These are phyloP conservation scores for Aspergillus proliferans DNA, from an alignment of 2,329 filamentous ascomycete genomes.

Conservation along the genomic window DNA sequence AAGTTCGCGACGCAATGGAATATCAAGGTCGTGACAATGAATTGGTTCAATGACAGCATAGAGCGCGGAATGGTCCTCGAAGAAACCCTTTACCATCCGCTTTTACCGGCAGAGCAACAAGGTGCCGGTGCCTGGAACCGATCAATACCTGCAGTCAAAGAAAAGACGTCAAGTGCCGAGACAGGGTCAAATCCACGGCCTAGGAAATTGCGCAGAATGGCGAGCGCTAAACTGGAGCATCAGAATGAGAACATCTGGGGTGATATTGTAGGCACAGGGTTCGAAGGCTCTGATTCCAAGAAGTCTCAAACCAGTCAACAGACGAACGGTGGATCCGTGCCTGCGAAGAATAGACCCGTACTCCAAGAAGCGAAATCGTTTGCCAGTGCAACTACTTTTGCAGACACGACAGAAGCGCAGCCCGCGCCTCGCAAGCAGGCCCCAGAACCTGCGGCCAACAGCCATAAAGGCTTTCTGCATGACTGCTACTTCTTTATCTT, in stretches of 20 bases:
- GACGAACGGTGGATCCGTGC: slow-evolving; percentile 11
- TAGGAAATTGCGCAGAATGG: slow-evolving; percentile 79
- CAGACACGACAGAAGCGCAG: slow-evolving; percentile 18
- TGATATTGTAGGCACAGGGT: slow-evolving; percentile 62
- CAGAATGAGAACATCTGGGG: slow-evolving; percentile 86
- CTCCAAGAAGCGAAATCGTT: slow-evolving; percentile 33
- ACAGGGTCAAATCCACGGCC: slow-evolving; percentile 53
- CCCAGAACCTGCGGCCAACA: slow-evolving; percentile 15
- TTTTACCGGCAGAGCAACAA: slow-evolving; percentile 61
- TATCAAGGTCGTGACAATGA: slow-evolving; percentile 68
- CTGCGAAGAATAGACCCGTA: slow-evolving; percentile 13
- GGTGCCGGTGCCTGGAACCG: slow-evolving; percentile 71
- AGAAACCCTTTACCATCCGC: slow-evolving; percentile 75
- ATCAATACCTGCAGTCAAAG: slow-evolving; percentile 26
- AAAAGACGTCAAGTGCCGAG: slow-evolving; percentile 37
- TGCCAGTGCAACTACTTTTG: slow-evolving; percentile 31
- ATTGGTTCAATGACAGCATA: slow-evolving; percentile 81
- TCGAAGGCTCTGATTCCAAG: slow-evolving; percentile 20
- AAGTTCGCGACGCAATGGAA: slow-evolving; percentile 77
- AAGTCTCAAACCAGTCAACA: slow-evolving; percentile 22
- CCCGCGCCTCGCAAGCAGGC: slow-evolving; percentile 5
- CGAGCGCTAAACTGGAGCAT: slow-evolving; percentile 73
- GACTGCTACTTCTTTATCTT: slow-evolving; percentile 54
- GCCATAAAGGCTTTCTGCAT: slow-evolving; percentile 46
- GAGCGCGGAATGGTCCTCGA: slow-evolving; percentile 85